Evolutionary conservation across 345 rosid species (phyloP).

Genomic region (Streptanthus diversifolius): DNA sequence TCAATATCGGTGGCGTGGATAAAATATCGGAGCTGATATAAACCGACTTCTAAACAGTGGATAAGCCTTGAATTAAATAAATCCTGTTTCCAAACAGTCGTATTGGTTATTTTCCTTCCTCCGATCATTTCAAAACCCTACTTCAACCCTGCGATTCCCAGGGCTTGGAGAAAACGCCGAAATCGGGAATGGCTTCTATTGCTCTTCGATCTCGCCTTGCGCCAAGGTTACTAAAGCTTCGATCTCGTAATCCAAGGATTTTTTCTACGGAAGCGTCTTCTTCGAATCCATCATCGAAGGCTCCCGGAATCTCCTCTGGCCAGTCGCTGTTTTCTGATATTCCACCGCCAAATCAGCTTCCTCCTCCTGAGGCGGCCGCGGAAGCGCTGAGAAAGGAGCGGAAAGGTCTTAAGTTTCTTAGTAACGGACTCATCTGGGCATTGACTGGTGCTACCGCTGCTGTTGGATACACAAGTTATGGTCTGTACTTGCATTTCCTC

Average conservation of each 20-base stretch:
- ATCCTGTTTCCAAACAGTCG: slow-evolving; percentile 22
- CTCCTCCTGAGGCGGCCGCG: slow-evolving; percentile 33
- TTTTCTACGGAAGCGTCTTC: slow-evolving; percentile 43
- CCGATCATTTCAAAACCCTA: slow-evolving; percentile 35
- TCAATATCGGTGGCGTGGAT: background rate
- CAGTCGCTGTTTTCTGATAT: slow-evolving; percentile 47
- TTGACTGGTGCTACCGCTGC: slow-evolving; percentile 58
- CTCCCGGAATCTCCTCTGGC: slow-evolving; percentile 41
- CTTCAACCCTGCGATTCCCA: slow-evolving; percentile 27
- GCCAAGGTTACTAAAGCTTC: slow-evolving; percentile 22
- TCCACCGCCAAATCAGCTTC: slow-evolving; percentile 33
- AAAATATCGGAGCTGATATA: slow-evolving; percentile 1
- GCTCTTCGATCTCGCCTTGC: slow-evolving; percentile 52
- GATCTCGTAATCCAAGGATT: slow-evolving; percentile 25
- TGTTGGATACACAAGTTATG: slow-evolving; percentile 58
- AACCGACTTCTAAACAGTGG: slow-evolving; percentile 33
- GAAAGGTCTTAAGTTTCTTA: slow-evolving; percentile 54
- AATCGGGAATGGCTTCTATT: slow-evolving; percentile 46
- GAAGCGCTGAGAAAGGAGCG: slow-evolving; percentile 31
- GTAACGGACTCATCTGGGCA: slow-evolving; percentile 48
- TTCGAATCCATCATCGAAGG: slow-evolving; percentile 38
- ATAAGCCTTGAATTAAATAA: background rate
- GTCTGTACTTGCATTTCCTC: slow-evolving; percentile 35
- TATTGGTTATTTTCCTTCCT: background rate
- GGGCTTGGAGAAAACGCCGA: slow-evolving; percentile 18